Base-by-base conservation (phyloP, 805 yeast genomes). In the Yamadazyma sp. region DNA sequence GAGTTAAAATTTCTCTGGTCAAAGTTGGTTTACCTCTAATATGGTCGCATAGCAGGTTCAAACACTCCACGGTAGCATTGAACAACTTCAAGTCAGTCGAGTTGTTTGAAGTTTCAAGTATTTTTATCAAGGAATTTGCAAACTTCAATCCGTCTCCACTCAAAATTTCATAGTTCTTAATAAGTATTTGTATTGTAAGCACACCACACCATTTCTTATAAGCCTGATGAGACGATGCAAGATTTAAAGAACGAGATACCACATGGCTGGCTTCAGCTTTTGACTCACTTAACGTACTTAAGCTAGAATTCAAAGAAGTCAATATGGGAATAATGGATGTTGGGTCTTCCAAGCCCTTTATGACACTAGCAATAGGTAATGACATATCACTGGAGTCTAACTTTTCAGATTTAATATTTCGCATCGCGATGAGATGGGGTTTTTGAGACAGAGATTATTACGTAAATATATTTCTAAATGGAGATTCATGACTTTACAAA, bases 1-100 rank as follows among this genome's bases (percentile, higher is more conserved):
- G 95, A 2, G 95, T 85, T 40, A 88, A 71, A 6, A 84, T 66
- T 53, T 89, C 96, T 55, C 97, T 75, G 3, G 91, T 82, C 28
- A 91, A 70, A 1, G 89, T 81, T 1, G 95, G 87, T 53, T 89
- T 89, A 2, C 88, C 91, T 54, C 84, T 77, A 40, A 82, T 79
- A 32, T 71, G 64, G 31, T 63, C 59, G 39, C 75, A 66, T 2
- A 74, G 51, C 39, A 52, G 53, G 28, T 67, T 60, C 34, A 75
- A 48, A 27, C 75, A 58, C 26, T 71, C 72, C 22, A 71, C 56
- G 5, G 62, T 39, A 46, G 64, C 53, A 54, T 55, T 48, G 48
- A 68, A 45, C 50, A 63, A 57, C 50, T 59, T 63, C 1, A 28
- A 11, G 38, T 59, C 55, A 13, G 60, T 55, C 27, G 57, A 62